Evolutionary conservation across 106 monocot genomes (phyloP).

Genomic region (Apostasia shenzhenica): DNA sequence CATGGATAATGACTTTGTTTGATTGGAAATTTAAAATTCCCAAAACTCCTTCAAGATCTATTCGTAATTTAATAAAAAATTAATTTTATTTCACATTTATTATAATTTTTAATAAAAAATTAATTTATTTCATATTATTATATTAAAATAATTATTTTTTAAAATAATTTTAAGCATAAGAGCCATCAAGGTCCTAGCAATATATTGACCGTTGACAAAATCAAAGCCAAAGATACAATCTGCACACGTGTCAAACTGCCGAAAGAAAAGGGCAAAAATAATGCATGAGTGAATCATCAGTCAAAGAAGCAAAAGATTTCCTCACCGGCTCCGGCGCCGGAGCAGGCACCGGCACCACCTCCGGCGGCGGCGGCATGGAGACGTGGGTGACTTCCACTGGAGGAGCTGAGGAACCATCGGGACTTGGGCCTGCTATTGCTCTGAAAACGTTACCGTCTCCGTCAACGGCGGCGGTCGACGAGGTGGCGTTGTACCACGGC

Average conservation of each 20-base stretch:
- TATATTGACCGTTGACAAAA: not conserved
- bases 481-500: not conserved
- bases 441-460: not conserved
- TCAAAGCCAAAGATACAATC: not conserved
- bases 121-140: not conserved
- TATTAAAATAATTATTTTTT: not conserved
- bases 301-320: not conserved
- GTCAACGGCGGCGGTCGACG: not conserved
- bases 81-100: too few species aligned
- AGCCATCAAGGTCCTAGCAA: too few species aligned
- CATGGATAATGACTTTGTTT: too few species aligned
- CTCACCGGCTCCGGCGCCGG: conserved; percentile 17
- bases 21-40: too few species aligned
- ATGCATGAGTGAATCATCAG: not conserved
- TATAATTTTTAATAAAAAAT: not conserved
- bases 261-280: not conserved
- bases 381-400: not conserved
- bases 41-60: too few species aligned
- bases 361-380: not conserved
- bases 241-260: not conserved
- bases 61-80: too few species aligned
- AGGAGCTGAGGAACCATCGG: not conserved
- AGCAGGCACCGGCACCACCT: not conserved
- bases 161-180: not conserved
- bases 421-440: not conserved